Evolutionary conservation across 78 protist genomes (phyloP).

Genomic region (Diacronema lutheri): DNA sequence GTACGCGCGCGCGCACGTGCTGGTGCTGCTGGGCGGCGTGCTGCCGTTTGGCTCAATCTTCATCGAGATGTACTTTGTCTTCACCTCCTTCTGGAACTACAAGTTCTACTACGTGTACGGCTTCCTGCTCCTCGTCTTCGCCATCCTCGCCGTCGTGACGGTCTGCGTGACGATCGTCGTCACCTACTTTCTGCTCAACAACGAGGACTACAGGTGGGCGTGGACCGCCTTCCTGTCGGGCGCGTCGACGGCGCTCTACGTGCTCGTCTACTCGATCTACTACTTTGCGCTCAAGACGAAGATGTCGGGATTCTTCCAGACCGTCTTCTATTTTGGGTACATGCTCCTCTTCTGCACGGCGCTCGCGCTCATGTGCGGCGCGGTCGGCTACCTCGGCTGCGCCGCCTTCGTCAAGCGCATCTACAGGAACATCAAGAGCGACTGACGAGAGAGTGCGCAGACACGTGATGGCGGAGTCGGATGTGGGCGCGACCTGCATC

Average conservation of each 20-base stretch:
- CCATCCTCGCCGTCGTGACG: slow-evolving; percentile 66
- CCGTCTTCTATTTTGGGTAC: slow-evolving; percentile 8
- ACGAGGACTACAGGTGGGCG: slow-evolving; percentile 87
- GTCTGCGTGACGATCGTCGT: slow-evolving; percentile 72
- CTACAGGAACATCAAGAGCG: slow-evolving; percentile 31
- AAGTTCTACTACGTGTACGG: slow-evolving; percentile 92
- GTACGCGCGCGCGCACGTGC: not conserved
- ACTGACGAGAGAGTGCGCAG: not conserved
- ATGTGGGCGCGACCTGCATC: too few species aligned
- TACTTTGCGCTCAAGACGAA: slow-evolving; percentile 75
- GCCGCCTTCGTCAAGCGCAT: slow-evolving; percentile 26
- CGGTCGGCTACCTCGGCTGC: slow-evolving; percentile 40
- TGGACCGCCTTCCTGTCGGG: slow-evolving; percentile 69
- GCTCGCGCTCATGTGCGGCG: slow-evolving; percentile 67
- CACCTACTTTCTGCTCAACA: slow-evolving; percentile 79
- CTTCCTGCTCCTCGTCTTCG: slow-evolving; percentile 74
- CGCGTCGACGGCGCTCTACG: slow-evolving; percentile 63
- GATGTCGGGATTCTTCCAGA: slow-evolving; percentile 76
- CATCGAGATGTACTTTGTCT: slow-evolving; percentile 90
- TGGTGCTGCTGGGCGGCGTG: slow-evolving; percentile 62
- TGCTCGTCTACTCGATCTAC: slow-evolving; percentile 78
- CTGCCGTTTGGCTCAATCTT: slow-evolving; percentile 90
- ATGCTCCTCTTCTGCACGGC: slow-evolving; percentile 41
- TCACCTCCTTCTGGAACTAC: slow-evolving; percentile 92
- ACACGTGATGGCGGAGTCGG: too few species aligned